phyloP scores from a whole-genome alignment of 2,329 filamentous ascomycete genomes.

The Rhinocladiella mackenziei region DNA sequence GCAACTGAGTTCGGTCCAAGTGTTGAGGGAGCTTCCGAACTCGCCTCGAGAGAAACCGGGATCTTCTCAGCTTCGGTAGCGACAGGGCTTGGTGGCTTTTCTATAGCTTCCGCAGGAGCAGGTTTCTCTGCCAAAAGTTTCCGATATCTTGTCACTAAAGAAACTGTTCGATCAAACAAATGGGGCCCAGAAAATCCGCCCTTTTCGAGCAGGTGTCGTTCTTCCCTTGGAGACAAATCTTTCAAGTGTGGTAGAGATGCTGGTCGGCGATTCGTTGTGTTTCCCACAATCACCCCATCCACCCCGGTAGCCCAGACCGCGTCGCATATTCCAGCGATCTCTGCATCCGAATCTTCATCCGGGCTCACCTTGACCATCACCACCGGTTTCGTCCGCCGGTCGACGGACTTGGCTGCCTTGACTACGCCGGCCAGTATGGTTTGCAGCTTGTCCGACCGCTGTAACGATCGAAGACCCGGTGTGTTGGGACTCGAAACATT shows the following conservation, averaged over 20 bases:
- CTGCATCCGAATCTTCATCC: constrained; percentile 80
- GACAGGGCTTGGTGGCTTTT: constrained; percentile 10
- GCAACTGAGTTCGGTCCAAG: constrained; percentile 5
- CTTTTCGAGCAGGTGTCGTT: constrained; percentile 65
- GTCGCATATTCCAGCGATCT: constrained; percentile 83
- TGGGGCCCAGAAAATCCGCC: constrained; percentile 90
- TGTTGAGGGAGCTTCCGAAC: constrained; percentile 1
- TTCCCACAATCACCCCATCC: constrained; percentile 93
- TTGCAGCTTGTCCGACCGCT: constrained; percentile 78
- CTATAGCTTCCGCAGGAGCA: constrained; percentile 3
- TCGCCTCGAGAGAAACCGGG: constrained; percentile 10
- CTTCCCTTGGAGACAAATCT: constrained; percentile 62
- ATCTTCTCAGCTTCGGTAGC: constrained; percentile 19
- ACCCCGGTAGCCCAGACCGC: constrained; percentile 80
- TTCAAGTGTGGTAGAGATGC: constrained; percentile 66
- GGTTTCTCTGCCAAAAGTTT: constrained; percentile 55
- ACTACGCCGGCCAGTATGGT: constrained; percentile 79
- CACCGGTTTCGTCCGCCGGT: constrained; percentile 67
- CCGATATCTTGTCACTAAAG: constrained; percentile 75
- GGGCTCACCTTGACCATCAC: constrained; percentile 99
- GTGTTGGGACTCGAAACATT: constrained; percentile 98
- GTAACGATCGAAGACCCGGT: constrained; percentile 79
- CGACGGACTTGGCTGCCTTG: constrained; percentile 63
- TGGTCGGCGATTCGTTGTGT: constrained; percentile 83
- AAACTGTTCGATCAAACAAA: constrained; percentile 75